Conservation (phyloP, 106 monocot species). For the Dendrobium huoshanense region DNA sequence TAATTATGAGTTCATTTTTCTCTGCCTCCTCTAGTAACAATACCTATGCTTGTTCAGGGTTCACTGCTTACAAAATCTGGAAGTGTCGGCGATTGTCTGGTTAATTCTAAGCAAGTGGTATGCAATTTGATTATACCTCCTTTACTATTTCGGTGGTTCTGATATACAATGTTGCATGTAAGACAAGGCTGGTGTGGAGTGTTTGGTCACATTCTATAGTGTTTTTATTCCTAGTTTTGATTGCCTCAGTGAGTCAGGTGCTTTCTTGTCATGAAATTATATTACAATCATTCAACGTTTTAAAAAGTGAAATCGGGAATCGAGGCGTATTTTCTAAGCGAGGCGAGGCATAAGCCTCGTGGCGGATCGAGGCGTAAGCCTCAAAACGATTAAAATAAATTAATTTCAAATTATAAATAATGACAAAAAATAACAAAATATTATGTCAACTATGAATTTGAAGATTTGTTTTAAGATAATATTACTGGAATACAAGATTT, state of each 20-base stretch:
- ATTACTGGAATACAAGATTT: no score
- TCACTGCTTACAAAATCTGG: neutral
- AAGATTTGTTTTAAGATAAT: no score
- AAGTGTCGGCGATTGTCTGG: neutral
- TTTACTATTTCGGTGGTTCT: neutral
- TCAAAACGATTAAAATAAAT: no score
- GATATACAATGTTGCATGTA: neutral
- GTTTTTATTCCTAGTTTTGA: neutral
- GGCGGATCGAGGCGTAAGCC: no score
- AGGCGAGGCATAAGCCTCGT: no score
- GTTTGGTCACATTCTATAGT: neutral
- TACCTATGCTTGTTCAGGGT: neutral
- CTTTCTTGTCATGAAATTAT: neutral
- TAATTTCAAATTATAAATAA: no score
- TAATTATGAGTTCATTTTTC: neutral
- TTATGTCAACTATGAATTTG: no score
- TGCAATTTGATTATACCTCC: neutral
- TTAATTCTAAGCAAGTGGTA: slow-evolving; percentile 6
- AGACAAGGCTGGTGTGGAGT: neutral
- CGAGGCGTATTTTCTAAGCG: no score
- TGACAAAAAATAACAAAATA: no score
- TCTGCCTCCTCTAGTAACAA: neutral
- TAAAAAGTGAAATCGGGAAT: no score
- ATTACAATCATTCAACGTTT: neutral
- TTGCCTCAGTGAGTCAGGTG: neutral